Percentiles rank a stretch among this genome's conserved stretches.
Conservation (phyloP, 2,329 filamentous ascomycete genomes). For the Dothideomycetes sp. region DNA sequence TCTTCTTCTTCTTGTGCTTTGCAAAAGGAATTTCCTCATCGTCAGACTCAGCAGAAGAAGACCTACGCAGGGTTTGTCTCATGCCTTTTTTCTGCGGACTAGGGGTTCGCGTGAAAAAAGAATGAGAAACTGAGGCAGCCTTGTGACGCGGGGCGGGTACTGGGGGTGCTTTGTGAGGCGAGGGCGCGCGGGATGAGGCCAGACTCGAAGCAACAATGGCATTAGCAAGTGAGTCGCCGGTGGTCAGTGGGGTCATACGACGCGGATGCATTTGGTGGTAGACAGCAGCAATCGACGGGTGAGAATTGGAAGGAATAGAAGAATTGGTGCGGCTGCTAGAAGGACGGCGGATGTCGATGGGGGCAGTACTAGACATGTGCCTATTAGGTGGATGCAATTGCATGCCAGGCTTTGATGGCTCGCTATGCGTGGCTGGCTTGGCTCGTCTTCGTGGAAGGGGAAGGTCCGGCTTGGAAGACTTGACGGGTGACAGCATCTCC, state of each 20-base stretch:
- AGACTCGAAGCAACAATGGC: constrained; percentile 68
- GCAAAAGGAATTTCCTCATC: constrained; percentile 35
- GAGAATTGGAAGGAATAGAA: constrained; percentile 5
- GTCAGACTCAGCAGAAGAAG: constrained; percentile 17
- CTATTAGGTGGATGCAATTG: constrained; percentile 3
- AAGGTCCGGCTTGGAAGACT: constrained; percentile 17
- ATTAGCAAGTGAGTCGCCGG: constrained; percentile 55
- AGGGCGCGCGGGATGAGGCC: constrained; percentile 41
- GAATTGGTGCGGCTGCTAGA: background rate
- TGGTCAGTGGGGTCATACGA: constrained; percentile 36
- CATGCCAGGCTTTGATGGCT: background rate
- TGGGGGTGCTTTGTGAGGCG: constrained; percentile 29
- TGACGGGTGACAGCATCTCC: constrained; percentile 7
- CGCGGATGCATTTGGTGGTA: constrained; percentile 23
- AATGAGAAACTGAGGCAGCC: constrained; percentile 9
- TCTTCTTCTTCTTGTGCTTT: constrained; percentile 45
- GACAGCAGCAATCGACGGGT: constrained; percentile 19
- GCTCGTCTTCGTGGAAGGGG: constrained; percentile 23
- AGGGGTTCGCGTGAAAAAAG: constrained; percentile 27
- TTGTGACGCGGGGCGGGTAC: constrained; percentile 17
- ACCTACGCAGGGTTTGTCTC: constrained; percentile 55
- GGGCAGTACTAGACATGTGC: constrained; percentile 1
- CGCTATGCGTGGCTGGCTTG: constrained; percentile 14
- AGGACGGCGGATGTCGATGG: constrained; percentile 2
- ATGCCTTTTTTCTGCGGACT: constrained; percentile 41